A percentile compares a stretch with the other conserved stretches of the same genome.
Conservation (phyloP, 768 basidiomycete genomes). For the Leccinum subgranulosum region DNA sequence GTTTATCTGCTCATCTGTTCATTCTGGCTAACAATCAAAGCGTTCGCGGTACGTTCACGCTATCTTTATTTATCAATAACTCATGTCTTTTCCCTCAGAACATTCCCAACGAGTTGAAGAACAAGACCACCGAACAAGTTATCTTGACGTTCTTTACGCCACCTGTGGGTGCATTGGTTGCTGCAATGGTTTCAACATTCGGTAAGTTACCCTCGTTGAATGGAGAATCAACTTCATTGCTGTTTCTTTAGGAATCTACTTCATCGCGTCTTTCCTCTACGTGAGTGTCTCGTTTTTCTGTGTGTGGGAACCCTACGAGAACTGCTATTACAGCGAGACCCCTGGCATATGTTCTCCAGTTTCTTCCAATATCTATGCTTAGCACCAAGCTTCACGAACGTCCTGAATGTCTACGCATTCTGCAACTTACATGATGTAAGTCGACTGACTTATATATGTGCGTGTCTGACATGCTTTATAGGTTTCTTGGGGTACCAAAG, state of each 20-base stretch:
- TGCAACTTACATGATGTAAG: constrained; percentile 90
- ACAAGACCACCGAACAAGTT: constrained; percentile 47
- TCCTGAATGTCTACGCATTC: constrained; percentile 96
- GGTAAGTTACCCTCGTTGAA: constrained; percentile 41
- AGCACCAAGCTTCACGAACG: constrained; percentile 92
- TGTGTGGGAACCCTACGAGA: background rate
- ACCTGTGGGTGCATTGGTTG: constrained; percentile 77
- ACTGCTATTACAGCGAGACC: constrained; percentile 66
- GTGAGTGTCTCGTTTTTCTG: constrained; percentile 42
- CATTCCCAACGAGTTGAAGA: constrained; percentile 50
- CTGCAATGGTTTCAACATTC: constrained; percentile 85
- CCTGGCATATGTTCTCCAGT: constrained; percentile 97
- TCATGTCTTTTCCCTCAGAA: constrained; percentile 32
- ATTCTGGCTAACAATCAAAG: constrained; percentile 74
- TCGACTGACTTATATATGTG: background rate
- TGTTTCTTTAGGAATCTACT: constrained; percentile 60
- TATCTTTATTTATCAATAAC: background rate
- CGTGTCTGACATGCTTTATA: constrained; percentile 23
- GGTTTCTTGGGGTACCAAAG: constrained; percentile 95
- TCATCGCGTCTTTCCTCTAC: constrained; percentile 80
- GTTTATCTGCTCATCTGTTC: constrained; percentile 87
- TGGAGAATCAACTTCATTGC: constrained; percentile 7
- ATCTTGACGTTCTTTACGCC: constrained; percentile 65
- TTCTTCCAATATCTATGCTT: constrained; percentile 89
- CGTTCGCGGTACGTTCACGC: constrained; percentile 59